A percentile compares a stretch with the other conserved stretches of the same genome.
Evolutionary conservation across 495 filamentous ascomycete species (phyloP).

Genomic region (Bathelium albidoporum): DNA sequence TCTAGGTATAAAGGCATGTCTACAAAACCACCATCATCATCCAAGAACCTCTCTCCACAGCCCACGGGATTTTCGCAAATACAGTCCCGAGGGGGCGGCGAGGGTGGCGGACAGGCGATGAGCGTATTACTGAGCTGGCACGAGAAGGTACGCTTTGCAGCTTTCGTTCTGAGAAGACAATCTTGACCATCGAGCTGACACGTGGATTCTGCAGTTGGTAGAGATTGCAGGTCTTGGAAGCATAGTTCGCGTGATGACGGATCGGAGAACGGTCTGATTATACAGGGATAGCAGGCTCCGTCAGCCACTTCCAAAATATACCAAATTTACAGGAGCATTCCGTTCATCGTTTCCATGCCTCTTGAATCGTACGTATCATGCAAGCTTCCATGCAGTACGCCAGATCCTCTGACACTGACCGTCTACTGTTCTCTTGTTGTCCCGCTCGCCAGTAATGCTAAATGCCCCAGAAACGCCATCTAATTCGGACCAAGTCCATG

Average conservation of each 20-base stretch:
- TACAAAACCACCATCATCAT: slow-evolving; percentile 14
- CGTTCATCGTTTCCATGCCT: background rate
- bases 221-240: slow-evolving; percentile 78
- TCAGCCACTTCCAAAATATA: background rate
- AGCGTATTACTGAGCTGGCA: slow-evolving; percentile 92
- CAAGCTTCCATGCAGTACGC: background rate
- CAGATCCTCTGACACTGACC: background rate
- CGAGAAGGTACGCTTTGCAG: slow-evolving; percentile 59
- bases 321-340: background rate
- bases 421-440: background rate
- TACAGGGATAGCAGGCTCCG: background rate
- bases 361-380: background rate
- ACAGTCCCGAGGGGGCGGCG: slow-evolving; percentile 54
- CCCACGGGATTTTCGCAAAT: slow-evolving; percentile 81
- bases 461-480: background rate
- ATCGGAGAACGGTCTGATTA: slow-evolving; percentile 72
- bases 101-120: slow-evolving; percentile 78
- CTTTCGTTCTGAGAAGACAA: background rate
- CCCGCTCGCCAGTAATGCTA: background rate
- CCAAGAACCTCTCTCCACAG: slow-evolving; percentile 55
- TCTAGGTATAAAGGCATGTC: slow-evolving; percentile 77
- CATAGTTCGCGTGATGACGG: slow-evolving; percentile 85
- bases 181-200: slow-evolving; percentile 6
- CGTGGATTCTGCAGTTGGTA: slow-evolving; percentile 42
- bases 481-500: background rate